phyloP scores from a whole-genome alignment of 2,329 filamentous ascomycete genomes.

The Dactylonectria estremocensis region DNA sequence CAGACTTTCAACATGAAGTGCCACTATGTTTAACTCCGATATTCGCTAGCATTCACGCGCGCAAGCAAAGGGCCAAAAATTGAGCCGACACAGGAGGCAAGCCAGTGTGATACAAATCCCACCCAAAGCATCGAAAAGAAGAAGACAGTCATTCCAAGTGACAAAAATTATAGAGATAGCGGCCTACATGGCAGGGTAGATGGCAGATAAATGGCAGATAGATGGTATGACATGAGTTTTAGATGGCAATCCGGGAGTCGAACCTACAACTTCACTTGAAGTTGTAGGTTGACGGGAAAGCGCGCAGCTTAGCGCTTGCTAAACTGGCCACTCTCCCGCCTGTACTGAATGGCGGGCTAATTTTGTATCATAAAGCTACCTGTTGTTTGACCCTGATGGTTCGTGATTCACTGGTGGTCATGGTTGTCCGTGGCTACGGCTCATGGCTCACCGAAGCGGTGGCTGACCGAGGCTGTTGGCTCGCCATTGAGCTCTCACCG shows the following conservation, averaged over 20 bases:
- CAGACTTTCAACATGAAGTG: no score
- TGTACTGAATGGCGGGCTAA: neutral
- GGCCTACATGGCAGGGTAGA: conserved; percentile 5
- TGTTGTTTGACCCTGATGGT: neutral
- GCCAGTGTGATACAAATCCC: no score
- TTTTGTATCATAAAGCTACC: conserved; percentile 6
- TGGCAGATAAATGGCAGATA: conserved; percentile 5
- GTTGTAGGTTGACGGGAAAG: neutral
- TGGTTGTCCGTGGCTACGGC: neutral
- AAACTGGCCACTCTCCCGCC: neutral
- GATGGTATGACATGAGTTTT: conserved; percentile 3
- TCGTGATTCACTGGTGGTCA: conserved; percentile 10
- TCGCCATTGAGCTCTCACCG: neutral
- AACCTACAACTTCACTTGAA: conserved; percentile 4
- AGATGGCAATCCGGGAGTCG: conserved; percentile 8
- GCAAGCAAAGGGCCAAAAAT: no score
- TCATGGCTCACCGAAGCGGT: neutral
- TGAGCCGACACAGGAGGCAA: no score
- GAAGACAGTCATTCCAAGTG: neutral
- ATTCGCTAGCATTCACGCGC: no score
- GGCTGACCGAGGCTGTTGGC: neutral
- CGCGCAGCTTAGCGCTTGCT: neutral
- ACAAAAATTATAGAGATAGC: conserved; percentile 31
- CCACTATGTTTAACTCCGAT: no score
- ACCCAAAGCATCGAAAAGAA: neutral